Base-by-base conservation (phyloP, 176 grass and related monocot genomes). In the Carex parvula region DNA sequence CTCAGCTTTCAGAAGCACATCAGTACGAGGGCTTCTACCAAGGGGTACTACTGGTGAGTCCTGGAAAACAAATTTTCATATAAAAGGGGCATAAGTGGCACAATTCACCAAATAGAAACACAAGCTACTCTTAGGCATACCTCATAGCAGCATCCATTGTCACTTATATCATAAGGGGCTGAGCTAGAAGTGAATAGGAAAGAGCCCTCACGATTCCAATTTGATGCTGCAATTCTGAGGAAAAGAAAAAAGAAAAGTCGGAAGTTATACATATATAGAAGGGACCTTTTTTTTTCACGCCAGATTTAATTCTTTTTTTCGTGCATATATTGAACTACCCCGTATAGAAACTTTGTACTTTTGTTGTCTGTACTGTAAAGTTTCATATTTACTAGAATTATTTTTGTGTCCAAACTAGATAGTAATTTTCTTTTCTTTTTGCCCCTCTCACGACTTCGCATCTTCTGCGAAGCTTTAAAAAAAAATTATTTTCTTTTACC, bases 171-270 rank as follows among this genome's bases (percentile, higher is more conserved):
- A 89, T 90, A 95, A 10, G 88, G 73, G 79, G 89, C 91, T 63
- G 93, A 89, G 79, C 96, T 95, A 33, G 96, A 99, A 69, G 96
- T 93, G 83, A 99, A 95, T 69, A 99, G 30, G 77, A 99, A 99
- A 76, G 89, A 92, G 64, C 96, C 96, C 90, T 93, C 93, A 71
- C 91, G 85, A 5, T 39, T 99, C 96, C 96, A 99, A 79, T 95
- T 99, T 72, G 93, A 95, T 60, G 89, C 75, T 61, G 92, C 93
- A 58, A 85, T 58, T 89, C 96, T 95, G 89, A 88, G 93, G 3
- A 8, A 53, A 8, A 53, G 3, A 12, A 29, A 66, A 30, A 32
- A 83, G 22, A 83, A 22, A 12, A 74, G 8, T 53, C 50, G 32
- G 26, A 64, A 78, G 7, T 62, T 15, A 68, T 52, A 30, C 6